Base-by-base conservation (phyloP, 2,329 filamentous ascomycete genomes). In the Diaporthe sp. region DNA sequence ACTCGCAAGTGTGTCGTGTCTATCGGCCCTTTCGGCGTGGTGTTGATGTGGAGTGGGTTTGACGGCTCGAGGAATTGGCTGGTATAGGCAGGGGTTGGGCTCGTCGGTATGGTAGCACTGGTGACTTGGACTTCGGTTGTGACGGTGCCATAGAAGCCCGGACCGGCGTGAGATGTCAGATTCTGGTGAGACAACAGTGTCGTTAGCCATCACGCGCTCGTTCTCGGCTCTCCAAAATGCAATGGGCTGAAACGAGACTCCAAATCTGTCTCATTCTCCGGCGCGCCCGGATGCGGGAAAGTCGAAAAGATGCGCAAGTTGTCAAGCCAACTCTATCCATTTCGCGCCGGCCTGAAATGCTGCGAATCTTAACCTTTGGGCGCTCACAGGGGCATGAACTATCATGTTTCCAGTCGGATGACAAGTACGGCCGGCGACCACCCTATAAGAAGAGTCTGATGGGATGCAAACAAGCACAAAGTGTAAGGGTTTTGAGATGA, bases 121-220 rank as follows among this genome's bases (percentile, higher is more conserved):
- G 84, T 84, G 71, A 89, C 84, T 60, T 88, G 85, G 2, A 90
- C 87, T 77, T 90, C 88, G 8, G 88, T 90, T 4, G 88, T 86
- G n/a, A 89, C 87, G 8, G 86, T 90, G 22, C 85, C 87, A 70
- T 89, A 89, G 77, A 83, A 86, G 61, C 82, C 84, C 25, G 81
- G 81, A 0, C 73, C 76, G 31, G 63, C 25, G 49, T 75, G 73
- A 39, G 63, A 42, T 42, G 73, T 71, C 25, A 75, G 63, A 49
- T 71, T 77, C 76, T 77, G 42, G 70, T 71, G 68, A 71, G 55
- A 75, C 61, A 67, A 65, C 17, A 49, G 58, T 60, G 17, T 75
- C 28, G 74, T 73, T 70, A 75, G 72, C 58, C 22, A 67, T 25
- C 20, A 67, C 42, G 22, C 44, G 39, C 47, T 28, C 34, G 4